Evolutionary conservation across 192 early-diverging fungal species (phyloP), one percentile per base, ranked within the genome.

Genomic region (Rhizophlyctis rosea): DNA sequence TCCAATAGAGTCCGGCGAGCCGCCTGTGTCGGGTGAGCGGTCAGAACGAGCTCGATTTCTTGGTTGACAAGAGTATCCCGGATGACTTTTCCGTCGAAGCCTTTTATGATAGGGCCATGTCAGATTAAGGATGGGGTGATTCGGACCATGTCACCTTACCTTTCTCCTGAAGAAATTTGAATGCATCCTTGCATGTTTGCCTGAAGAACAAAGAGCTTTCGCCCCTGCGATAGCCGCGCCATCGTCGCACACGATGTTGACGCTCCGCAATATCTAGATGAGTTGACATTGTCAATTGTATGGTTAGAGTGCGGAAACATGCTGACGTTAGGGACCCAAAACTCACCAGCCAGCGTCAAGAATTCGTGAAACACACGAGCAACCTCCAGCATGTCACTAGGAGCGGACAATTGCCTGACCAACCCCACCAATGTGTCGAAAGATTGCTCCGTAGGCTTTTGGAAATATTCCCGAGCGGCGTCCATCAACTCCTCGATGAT

Each of bases 181-280:
- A 72, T 7, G 70, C 70, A 48, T 72, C 70, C 1, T 44, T 36
- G 39, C 69, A 66, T 7, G 70, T 72, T 39, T 72, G 70, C 9
- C 64, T 44, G 60, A 65, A 72, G 9, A 33, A 55, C 31, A 72
- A 56, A 13, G 59, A 54, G 21, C 34, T 52, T 48, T 72, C 62
- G 31, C 70, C 70, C 16, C 70, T 50, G 34, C 70, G 59, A 47
- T 72, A 72, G 25, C 63, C 70, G 25, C 70, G 70, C 70, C 70
- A 72, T 28, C 70, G 21, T 11, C 70, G 50, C 14, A 72, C 62
- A 11, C 70, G 48, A 47, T 72, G 70, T 53, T 72, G 70, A 47
- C 70, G 70, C 34, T 72, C 70, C 18, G 70, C 70, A 47, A 72
- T 61, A 18, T 72, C 65, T 47, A n/a, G n/a, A 47, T 47, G 11